Evolutionary conservation across 2,329 filamentous ascomycete species (phyloP).

Genomic region (Trichoderma lentiforme): DNA sequence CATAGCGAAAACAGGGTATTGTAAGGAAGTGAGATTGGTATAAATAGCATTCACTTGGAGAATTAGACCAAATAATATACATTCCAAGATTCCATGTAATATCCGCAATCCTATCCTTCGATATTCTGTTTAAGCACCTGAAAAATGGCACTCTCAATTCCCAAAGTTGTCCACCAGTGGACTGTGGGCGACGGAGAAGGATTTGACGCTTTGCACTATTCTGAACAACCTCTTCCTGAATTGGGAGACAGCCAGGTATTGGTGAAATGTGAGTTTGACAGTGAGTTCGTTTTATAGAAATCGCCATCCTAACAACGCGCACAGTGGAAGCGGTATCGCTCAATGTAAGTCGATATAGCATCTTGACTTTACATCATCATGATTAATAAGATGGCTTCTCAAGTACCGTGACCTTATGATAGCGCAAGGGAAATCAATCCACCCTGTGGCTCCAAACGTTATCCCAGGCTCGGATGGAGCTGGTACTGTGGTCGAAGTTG

Average conservation of each 20-base stretch:
- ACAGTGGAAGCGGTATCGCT: constrained; percentile 1
- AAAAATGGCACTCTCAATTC: not conserved
- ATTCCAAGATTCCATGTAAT: not conserved
- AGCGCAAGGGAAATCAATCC: not conserved
- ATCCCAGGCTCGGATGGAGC: not conserved
- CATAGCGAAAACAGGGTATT: not conserved
- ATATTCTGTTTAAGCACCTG: not conserved
- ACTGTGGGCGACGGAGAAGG: not conserved
- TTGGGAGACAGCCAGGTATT: constrained; percentile 2
- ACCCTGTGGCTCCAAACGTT: not conserved
- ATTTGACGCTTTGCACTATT: not conserved
- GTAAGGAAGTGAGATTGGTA: not conserved
- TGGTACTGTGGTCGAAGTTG: not conserved
- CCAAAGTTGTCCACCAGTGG: not conserved
- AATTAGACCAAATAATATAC: not conserved
- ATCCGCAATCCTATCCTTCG: not conserved
- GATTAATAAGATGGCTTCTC: not conserved
- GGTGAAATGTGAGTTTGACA: not conserved
- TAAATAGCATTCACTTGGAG: not conserved
- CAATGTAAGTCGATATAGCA: not conserved
- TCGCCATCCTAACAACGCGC: not conserved
- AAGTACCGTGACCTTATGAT: constrained; percentile 2
- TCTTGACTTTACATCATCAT: not conserved
- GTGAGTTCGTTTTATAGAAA: not conserved
- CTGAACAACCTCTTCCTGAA: not conserved